These are phyloP conservation scores for Lanzia echinophila DNA, from an alignment of 2,329 filamentous ascomycete species.

Conservation along the genomic window DNA sequence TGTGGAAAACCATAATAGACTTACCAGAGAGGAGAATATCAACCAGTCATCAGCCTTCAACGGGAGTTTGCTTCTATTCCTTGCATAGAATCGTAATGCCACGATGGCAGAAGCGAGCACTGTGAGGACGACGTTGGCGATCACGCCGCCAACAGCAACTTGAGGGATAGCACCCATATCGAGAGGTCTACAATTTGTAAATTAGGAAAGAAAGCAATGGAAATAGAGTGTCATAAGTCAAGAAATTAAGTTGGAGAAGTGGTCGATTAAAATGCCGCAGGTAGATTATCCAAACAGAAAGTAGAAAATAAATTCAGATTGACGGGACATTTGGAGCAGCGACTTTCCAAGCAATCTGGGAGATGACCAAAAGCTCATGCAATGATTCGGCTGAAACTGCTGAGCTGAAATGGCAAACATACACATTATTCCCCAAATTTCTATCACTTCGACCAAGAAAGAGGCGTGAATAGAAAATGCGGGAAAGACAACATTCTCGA, in stretches of 20 bases:
- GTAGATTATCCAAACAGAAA: no score
- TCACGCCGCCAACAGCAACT: neutral
- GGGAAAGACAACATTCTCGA: no score
- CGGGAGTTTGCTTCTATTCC: constrained; percentile 1
- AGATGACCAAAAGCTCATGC: no score
- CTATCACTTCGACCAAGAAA: no score
- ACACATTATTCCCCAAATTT: no score
- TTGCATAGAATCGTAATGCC: constrained; percentile 1
- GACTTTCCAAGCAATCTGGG: no score
- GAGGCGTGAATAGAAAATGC: no score
- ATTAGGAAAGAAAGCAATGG: neutral
- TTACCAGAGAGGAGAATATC: constrained; percentile 1
- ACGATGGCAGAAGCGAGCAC: neutral
- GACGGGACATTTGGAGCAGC: no score
- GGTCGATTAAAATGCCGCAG: no score
- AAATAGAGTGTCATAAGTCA: neutral
- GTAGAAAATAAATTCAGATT: no score
- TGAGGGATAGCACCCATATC: neutral
- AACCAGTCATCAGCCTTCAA: constrained; percentile 5
- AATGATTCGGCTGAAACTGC: no score
- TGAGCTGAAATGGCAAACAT: no score
- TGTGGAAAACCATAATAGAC: neutral
- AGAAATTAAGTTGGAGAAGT: neutral
- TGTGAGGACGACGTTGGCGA: constrained; percentile 2
- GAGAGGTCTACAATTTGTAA: neutral